These are phyloP conservation scores for Podila epigama DNA, from an alignment of 192 early-diverging fungal species.

Conservation along the genomic window DNA sequence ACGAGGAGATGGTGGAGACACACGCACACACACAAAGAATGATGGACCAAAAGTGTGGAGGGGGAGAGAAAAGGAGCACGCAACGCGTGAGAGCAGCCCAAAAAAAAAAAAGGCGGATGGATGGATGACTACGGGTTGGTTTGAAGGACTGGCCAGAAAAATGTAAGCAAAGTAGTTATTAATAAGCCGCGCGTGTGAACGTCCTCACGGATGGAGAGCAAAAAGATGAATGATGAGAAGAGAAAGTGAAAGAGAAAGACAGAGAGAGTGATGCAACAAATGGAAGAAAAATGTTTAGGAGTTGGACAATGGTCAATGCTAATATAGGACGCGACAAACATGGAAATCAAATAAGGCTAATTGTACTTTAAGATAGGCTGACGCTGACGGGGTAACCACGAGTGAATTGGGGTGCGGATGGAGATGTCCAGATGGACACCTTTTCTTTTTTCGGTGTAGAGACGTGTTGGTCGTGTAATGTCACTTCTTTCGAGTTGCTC, in stretches of 20 bases:
- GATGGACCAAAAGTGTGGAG: slow-evolving; percentile 7
- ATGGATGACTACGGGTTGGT: neutral
- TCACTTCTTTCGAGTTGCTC: too few relatives aligned
- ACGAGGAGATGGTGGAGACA: neutral
- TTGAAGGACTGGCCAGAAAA: neutral
- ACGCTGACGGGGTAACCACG: too few relatives aligned
- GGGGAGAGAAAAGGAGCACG: neutral
- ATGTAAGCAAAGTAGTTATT: slow-evolving; percentile 7
- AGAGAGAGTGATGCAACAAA: neutral
- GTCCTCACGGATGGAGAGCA: neutral
- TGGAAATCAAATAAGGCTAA: too few relatives aligned
- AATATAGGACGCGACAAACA: too few relatives aligned
- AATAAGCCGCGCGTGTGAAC: slow-evolving; percentile 12
- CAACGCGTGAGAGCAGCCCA: neutral
- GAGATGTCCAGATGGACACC: too few relatives aligned
- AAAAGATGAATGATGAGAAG: neutral
- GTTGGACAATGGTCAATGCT: too few relatives aligned
- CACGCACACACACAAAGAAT: neutral
- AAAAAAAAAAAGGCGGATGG: neutral
- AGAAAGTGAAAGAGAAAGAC: neutral
- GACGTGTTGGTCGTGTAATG: too few relatives aligned
- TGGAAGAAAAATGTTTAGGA: neutral
- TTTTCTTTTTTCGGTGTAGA: too few relatives aligned
- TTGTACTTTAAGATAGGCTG: too few relatives aligned
- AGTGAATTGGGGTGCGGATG: too few relatives aligned